Evolutionary conservation across 2,329 filamentous ascomycete species (phyloP), one percentile per base, ranked within the genome.

Genomic region (Mollisiaceae sp.): DNA sequence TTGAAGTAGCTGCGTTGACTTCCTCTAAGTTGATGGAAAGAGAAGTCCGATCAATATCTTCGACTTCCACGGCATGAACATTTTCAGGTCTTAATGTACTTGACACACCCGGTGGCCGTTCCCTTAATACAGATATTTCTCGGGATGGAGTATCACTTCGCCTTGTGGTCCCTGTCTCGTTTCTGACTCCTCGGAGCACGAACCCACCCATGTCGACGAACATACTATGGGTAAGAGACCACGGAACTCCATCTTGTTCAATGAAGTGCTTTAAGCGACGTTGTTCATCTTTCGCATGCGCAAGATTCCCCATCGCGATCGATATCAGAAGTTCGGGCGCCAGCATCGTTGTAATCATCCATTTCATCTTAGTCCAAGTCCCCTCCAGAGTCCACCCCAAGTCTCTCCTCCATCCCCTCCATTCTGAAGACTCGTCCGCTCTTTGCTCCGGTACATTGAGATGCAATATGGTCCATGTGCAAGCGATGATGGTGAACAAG

Each of bases 381-480:
- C 38, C 32, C 20, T 62, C 60, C 1, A 59, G 32, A 27, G 8
- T 24, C 66, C 61, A 64, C 35, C 54, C 59, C 9, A 54, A 15
- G 36, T 65, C 43, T 20, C 43, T 41, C 38, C 11, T 35, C 52
- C 22, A 60, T 20, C 43, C 52, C 38, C 11, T 35, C 52, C 22
- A 60, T 8, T 52, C 47, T 35, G 14, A 15, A 35, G 60, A 32
- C 4, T 50, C 45, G 24, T 41, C 41, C 6, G 50, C 52, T n/a
- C 61, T 38, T 56, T 65, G 66, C 39, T 66, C 24, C 14, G 70
- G 71, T n/a, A 73, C 59, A 59, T 69, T 68, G 36, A 71, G 69
- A 57, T 70, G 71, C n/a, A 66, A 62, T 18, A 70, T 57, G 20
- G 69, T 65, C 69, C 67, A 73, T 12, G 66, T 70, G 54, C 70